Evolutionary conservation across 129 eudicot species (phyloP).

Genomic region (Tanacetum coccineum): DNA sequence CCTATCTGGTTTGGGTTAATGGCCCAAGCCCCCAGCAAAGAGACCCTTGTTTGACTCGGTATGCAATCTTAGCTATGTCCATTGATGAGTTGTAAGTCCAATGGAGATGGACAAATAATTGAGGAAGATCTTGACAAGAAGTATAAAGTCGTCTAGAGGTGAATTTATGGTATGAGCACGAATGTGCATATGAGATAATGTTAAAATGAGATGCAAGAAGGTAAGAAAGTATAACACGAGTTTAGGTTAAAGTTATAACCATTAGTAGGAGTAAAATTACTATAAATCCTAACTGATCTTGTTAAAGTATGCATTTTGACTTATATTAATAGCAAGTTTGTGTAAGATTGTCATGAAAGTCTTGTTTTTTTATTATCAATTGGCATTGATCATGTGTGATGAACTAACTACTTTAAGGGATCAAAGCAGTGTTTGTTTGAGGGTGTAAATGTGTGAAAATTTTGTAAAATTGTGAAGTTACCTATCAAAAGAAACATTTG

Average conservation of each 20-base stretch:
- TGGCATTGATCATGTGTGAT: conserved; percentile 28
- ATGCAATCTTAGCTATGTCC: conserved; percentile 41
- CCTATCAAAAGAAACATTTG: conserved; percentile 4
- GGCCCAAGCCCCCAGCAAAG: conserved; percentile 68
- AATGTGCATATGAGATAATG: conserved; percentile 27
- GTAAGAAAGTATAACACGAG: conserved; percentile 5
- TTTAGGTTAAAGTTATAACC: conserved; percentile 29
- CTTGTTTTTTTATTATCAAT: conserved; percentile 3
- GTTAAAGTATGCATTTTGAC: conserved; percentile 1
- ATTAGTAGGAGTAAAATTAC: conserved; percentile 13
- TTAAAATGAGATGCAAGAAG: conserved; percentile 33
- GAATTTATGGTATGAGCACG: conserved; percentile 47
- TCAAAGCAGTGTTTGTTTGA: conserved; percentile 15
- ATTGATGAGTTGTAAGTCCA: conserved; percentile 52
- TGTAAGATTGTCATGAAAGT: conserved; percentile 32
- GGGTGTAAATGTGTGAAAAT: conserved; percentile 18
- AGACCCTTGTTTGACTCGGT: conserved; percentile 39
- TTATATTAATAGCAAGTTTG: conserved; percentile 14
- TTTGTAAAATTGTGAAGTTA: conserved; percentile 1
- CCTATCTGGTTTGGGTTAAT: conserved; percentile 49
- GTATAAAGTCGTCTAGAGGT: conserved; percentile 22
- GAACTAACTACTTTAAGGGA: conserved; percentile 28
- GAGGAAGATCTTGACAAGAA: conserved; percentile 51
- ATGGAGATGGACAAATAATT: conserved; percentile 43
- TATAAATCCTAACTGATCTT: not conserved